Percentiles rank a stretch among this genome's conserved stretches.
These are phyloP conservation scores for Sugiyamaella sp. DNA, from an alignment of 1,139 yeast genomes.

Conservation along the genomic window DNA sequence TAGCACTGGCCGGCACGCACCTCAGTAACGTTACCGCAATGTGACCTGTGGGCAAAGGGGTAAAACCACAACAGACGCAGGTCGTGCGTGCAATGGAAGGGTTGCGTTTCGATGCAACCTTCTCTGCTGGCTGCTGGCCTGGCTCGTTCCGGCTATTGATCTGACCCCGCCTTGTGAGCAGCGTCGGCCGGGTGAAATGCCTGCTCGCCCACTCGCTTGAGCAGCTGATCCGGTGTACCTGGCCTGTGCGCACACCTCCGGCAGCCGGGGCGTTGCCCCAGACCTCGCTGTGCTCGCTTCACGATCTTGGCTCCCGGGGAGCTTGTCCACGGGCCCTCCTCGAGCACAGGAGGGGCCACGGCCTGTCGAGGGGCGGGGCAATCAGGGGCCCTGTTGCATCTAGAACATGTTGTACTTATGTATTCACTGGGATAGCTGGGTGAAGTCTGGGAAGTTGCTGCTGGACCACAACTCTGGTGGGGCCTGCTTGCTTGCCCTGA, in stretches of 20 bases:
- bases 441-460: too few species aligned
- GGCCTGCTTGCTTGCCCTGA: too few species aligned
- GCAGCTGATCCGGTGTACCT: neutral
- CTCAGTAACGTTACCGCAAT: neutral
- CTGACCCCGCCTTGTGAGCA: neutral
- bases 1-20: conserved; percentile 1
- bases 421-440: too few species aligned
- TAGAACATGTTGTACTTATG: too few species aligned
- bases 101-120: conserved; percentile 3
- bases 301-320: neutral
- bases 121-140: neutral
- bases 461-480: too few species aligned
- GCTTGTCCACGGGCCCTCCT: too few species aligned
- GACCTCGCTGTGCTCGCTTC: neutral
- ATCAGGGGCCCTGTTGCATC: too few species aligned
- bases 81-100: neutral
- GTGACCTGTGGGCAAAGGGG: conserved; percentile 3
- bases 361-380: too few species aligned
- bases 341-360: too few species aligned
- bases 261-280: neutral
- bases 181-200: too few species aligned
- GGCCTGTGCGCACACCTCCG: too few species aligned
- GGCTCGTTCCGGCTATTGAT: neutral
- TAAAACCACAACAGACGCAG: neutral
- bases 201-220: too few species aligned